Evolutionary conservation across 225 moss, liverwort and hornwort species (phyloP).

Genomic region (Thuidium tamariscinum): DNA sequence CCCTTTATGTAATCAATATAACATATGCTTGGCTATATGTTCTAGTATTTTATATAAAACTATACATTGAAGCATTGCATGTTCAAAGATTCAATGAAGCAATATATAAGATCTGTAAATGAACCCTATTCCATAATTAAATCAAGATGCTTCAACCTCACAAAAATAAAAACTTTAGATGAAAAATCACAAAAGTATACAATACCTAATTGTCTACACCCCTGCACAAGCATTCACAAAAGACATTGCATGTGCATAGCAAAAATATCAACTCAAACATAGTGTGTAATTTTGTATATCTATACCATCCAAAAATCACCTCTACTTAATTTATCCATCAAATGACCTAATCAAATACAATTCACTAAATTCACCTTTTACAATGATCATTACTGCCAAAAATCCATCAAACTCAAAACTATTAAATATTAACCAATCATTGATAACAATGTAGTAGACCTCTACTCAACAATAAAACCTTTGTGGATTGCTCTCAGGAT

Average conservation of each 20-base stretch:
- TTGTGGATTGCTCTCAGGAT: no score
- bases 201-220: not conserved
- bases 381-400: accelerated
- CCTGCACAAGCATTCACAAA: not conserved
- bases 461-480: accelerated
- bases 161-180: accelerated
- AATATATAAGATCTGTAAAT: accelerated
- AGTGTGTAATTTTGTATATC: not conserved
- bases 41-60: not conserved
- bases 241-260: no score
- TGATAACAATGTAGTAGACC: accelerated
- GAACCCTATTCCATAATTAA: not conserved
- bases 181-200: not conserved
- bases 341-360: not conserved
- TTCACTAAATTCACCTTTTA: not conserved
- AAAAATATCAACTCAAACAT: not conserved
- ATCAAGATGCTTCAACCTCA: not conserved
- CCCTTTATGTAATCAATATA: no score
- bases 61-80: not conserved
- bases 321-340: not conserved
- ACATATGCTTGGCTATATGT: no score
- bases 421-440: not conserved
- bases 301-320: not conserved
- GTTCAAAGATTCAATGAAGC: not conserved
- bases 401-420: not conserved